Percentiles rank a stretch among this genome's conserved stretches.
Evolutionary conservation across 495 filamentous ascomycete species (phyloP).

Genomic region (Neurospora terricola): DNA sequence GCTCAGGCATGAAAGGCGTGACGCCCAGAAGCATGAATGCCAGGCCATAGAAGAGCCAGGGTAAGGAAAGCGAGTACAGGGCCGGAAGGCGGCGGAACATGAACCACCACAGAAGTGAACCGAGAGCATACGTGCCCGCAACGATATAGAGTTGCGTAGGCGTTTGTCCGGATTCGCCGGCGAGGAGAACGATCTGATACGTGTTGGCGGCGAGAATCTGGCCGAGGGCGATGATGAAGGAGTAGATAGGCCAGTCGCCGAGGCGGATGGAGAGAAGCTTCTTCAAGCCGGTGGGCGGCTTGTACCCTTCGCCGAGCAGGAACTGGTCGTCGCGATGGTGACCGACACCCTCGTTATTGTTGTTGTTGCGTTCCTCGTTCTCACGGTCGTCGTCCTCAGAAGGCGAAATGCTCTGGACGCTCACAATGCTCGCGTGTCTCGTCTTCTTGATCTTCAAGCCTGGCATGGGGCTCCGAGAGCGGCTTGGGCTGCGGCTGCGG

Average conservation of each 20-base stretch:
- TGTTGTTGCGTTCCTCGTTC: slow-evolving; percentile 17
- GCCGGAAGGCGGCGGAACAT: slow-evolving; percentile 14
- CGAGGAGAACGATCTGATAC: slow-evolving; percentile 58
- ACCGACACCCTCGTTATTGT: slow-evolving; percentile 14
- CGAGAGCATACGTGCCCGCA: slow-evolving; percentile 47
- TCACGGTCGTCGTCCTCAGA: slow-evolving; percentile 13
- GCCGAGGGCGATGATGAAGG: slow-evolving; percentile 56
- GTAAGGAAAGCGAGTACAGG: slow-evolving; percentile 35
- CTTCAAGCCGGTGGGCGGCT: slow-evolving; percentile 52
- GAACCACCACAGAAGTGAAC: slow-evolving; percentile 45
- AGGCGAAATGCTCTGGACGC: slow-evolving; percentile 22
- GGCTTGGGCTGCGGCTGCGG: slow-evolving; percentile 12
- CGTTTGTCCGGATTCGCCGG: slow-evolving; percentile 48
- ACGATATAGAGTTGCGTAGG: slow-evolving; percentile 51
- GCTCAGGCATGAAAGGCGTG: slow-evolving; percentile 38
- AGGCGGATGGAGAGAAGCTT: slow-evolving; percentile 26
- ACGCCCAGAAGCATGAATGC: slow-evolving; percentile 55
- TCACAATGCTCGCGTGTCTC: slow-evolving; percentile 16
- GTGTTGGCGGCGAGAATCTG: slow-evolving; percentile 60
- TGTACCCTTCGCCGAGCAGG: slow-evolving; percentile 54
- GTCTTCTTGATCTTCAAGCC: slow-evolving; percentile 11
- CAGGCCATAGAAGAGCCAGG: slow-evolving; percentile 49
- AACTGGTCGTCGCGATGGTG: slow-evolving; percentile 37
- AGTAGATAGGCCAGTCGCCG: slow-evolving; percentile 63
- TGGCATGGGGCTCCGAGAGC: slow-evolving; percentile 5